Conservation (phyloP, 164 flowering plant genomes). For the grape (Vitis vinifera) region ASM3070453v1 NC_081820.1:27553501-27554000, state of each 20-base stretch:
- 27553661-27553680: neutral
- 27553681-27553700: neutral
- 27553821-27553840: conserved; percentile 20
- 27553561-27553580: conserved; percentile 85
- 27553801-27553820: conserved; percentile 5
- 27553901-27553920: conserved; percentile 60
- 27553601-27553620: conserved; percentile 74
- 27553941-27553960: conserved; percentile 38
- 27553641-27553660: neutral
- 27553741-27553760: neutral
- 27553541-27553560: conserved; percentile 65
- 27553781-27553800: conserved; percentile 1
- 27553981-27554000: too few relatives aligned
- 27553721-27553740: neutral
- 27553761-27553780: neutral
- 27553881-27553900: conserved; percentile 44
- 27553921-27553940: conserved; percentile 55
- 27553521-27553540: conserved; percentile 49
- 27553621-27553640: conserved; percentile 3
- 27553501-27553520: conserved; percentile 77
- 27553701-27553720: neutral
- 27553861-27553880: conserved; percentile 44
- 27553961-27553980: neutral
- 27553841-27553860: conserved; percentile 60
- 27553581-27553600: conserved; percentile 54